Evolutionary conservation across 257 asterid species (phyloP).

Genomic region (Nyctanthes arbortristis): DNA sequence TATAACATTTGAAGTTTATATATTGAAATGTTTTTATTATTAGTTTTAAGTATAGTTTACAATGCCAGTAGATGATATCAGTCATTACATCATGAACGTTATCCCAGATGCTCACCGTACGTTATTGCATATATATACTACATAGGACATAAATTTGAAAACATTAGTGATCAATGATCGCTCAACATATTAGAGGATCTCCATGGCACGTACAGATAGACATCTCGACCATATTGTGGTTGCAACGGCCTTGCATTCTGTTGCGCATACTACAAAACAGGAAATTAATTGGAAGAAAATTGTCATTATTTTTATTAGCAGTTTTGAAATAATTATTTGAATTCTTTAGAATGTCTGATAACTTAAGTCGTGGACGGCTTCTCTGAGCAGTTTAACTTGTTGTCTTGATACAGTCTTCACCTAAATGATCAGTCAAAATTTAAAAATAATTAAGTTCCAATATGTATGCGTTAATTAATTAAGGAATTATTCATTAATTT

Average conservation of each 20-base stretch:
- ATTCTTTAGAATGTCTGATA: not conserved
- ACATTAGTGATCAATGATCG: not conserved
- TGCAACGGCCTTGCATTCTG: slow-evolving; percentile 45
- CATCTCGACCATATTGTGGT: slow-evolving; percentile 22
- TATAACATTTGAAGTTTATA: too few species aligned
- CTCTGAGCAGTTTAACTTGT: slow-evolving; percentile 40
- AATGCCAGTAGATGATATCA: too few species aligned
- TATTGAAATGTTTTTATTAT: too few species aligned
- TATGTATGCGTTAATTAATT: too few species aligned
- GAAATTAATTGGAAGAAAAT: not conserved
- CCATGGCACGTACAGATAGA: slow-evolving; percentile 18
- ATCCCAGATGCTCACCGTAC: too few species aligned
- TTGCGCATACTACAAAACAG: slow-evolving; percentile 30
- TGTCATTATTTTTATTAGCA: not conserved
- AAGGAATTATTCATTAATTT: too few species aligned
- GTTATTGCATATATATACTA: too few species aligned
- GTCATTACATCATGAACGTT: too few species aligned
- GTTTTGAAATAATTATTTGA: too few species aligned
- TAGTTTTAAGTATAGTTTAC: too few species aligned
- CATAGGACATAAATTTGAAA: too few species aligned
- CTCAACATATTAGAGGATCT: not conserved
- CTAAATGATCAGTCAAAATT: slow-evolving; percentile 22
- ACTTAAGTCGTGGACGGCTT: slow-evolving; percentile 51
- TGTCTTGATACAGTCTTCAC: slow-evolving; percentile 35
- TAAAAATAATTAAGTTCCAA: too few species aligned